These are phyloP conservation scores for Moesziomyces globuligerus DNA, from an alignment of 1,284 basidiomycete species.

Conservation along the genomic window DNA sequence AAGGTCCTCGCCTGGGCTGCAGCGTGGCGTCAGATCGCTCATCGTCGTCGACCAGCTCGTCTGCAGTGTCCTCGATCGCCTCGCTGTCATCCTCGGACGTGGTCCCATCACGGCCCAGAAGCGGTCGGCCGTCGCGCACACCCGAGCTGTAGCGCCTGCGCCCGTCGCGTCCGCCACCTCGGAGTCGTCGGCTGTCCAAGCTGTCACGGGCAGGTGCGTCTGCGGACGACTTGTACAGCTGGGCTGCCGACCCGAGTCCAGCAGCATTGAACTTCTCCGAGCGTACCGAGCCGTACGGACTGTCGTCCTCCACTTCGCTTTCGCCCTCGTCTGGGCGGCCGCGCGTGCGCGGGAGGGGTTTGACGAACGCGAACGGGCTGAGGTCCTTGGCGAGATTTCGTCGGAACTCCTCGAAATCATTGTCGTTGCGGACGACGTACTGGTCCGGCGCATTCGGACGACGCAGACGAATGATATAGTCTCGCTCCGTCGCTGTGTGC, in stretches of 20 bases:
- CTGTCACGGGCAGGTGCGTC: conserved; percentile 8
- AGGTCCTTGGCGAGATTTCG: conserved; percentile 56
- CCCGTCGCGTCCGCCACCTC: conserved; percentile 36
- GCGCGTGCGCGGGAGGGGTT: conserved; percentile 51
- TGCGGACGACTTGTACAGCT: conserved; percentile 21
- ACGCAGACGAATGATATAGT: conserved; percentile 59
- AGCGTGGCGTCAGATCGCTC: conserved; percentile 31
- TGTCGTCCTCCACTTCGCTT: conserved; percentile 38
- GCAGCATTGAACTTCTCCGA: conserved; percentile 40
- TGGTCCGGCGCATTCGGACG: conserved; percentile 56
- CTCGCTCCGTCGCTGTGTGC: conserved; percentile 39
- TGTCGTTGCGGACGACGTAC: conserved; percentile 62
- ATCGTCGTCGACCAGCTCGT: conserved; percentile 36
- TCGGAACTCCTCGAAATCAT: conserved; percentile 60
- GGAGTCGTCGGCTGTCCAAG: conserved; percentile 15
- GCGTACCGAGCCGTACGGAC: conserved; percentile 28
- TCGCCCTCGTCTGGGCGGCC: conserved; percentile 48
- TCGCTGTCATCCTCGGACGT: conserved; percentile 25
- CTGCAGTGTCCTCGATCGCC: conserved; percentile 31
- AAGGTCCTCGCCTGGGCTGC: conserved; percentile 28
- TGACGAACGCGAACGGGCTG: conserved; percentile 51
- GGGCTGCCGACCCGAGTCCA: conserved; percentile 33
- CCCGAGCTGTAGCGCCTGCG: conserved; percentile 42
- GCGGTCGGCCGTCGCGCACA: conserved; percentile 23
- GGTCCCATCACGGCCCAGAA: conserved; percentile 23